Base-by-base conservation (phyloP, 148 eudicot genomes). In the Chenopodium suecicum region DNA sequence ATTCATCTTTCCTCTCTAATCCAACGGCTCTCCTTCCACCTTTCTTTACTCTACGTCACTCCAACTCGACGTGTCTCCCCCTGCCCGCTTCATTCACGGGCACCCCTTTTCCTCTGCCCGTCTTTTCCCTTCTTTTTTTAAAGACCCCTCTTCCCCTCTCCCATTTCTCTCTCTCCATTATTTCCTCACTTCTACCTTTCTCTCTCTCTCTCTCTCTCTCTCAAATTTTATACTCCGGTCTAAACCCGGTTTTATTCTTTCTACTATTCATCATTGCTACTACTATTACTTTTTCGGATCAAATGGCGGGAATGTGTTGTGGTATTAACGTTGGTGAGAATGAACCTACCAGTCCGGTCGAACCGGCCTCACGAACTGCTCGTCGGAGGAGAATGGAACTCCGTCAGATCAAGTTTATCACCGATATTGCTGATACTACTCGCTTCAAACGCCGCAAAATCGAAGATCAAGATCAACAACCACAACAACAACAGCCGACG, bases 301-400 rank as follows among this genome's bases (percentile, higher is more conserved):
- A 25, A 27, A 92, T 94, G 98, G 92, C 97, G 60, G 97, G 94
- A 66, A 90, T 92, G 92, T 90, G 94, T 73, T 94, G 89, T 70
- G 94, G 92, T 9, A 86, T 91, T 29, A 85, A 78, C 31, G 86
- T 92, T 0, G 90, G 90, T 0, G 98, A 94, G 22, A 86, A 82
- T 11, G 91, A 94, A 77, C 86, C 94, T 9, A 31, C 90, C 0
- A 58, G 68, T 11, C 84, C 94, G 60, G 92, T 87, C 20, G 90
- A 92, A 78, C 86, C 90, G 60, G 85, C 83, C 16, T 67, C 87
- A 1, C 68, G 89, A 22, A 75, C 88, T 31, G 89, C 87, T 4
- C 83, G 91, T 23, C 78, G 90, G 27, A 73, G 94, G 11, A 77
- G 90, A 19, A 85, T 92, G 88, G 97, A 90, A 27, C 75, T 88